Evolutionary conservation across 1,284 basidiomycete genomes (phyloP).

Genomic region (Stereum hirsutum): DNA sequence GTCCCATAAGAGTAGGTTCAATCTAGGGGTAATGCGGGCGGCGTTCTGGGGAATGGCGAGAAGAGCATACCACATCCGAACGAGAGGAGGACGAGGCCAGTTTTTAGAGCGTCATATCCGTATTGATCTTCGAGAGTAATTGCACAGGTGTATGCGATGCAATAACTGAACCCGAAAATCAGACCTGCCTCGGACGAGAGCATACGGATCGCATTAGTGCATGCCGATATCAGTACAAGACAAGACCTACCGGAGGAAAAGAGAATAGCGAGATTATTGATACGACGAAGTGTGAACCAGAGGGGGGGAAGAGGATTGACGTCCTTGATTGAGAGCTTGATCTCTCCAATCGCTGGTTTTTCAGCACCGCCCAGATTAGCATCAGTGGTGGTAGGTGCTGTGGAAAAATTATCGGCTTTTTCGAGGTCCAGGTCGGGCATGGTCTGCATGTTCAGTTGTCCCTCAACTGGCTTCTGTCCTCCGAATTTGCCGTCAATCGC

Average conservation of each 20-base stretch:
- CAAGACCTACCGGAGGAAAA: slow-evolving; percentile 48
- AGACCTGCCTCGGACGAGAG: slow-evolving; percentile 41
- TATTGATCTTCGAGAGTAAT: slow-evolving; percentile 60
- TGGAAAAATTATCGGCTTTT: no score
- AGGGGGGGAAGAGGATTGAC: slow-evolving; percentile 67
- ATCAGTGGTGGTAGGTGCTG: slow-evolving; percentile 3
- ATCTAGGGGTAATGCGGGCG: background rate
- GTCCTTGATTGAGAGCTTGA: slow-evolving; percentile 57
- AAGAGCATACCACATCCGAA: slow-evolving; percentile 55
- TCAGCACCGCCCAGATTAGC: slow-evolving; percentile 6
- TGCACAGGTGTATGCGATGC: slow-evolving; percentile 63
- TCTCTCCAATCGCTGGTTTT: slow-evolving; percentile 15
- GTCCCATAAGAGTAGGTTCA: slow-evolving; percentile 3
- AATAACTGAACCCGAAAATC: slow-evolving; percentile 69
- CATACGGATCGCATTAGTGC: background rate
- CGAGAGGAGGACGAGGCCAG: slow-evolving; percentile 69
- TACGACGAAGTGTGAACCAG: slow-evolving; percentile 42
- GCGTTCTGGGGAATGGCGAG: slow-evolving; percentile 1
- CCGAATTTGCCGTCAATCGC: background rate
- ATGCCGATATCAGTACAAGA: no score
- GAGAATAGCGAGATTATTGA: slow-evolving; percentile 62
- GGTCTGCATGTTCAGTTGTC: no score
- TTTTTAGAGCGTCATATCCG: slow-evolving; percentile 57
- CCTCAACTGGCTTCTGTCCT: no score
- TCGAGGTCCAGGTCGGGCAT: no score